phyloP scores from a whole-genome alignment of 345 rosid species.

The Euclidium syriacum region DNA sequence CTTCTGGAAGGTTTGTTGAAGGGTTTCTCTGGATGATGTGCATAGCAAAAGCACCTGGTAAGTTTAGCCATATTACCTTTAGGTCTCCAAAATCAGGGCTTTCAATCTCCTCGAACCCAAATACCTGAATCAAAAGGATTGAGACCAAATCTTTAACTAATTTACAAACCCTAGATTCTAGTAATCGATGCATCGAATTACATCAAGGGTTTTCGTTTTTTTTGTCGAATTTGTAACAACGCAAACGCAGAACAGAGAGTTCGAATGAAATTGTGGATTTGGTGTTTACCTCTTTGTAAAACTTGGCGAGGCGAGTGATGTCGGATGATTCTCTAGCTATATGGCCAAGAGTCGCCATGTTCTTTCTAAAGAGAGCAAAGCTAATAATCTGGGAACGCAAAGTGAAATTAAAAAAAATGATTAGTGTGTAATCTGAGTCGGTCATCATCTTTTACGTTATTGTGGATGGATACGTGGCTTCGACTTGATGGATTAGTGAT shows the following conservation, averaged over 20 bases:
- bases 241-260: neutral
- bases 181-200: neutral
- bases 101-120: constrained; percentile 80
- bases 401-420: neutral
- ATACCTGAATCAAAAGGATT: constrained; percentile 35
- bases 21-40: constrained; percentile 77
- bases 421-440: neutral
- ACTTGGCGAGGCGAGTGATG: constrained; percentile 58
- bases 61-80: constrained; percentile 77
- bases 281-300: constrained; percentile 61
- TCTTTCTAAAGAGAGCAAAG: neutral
- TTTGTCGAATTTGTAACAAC: neutral
- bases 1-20: constrained; percentile 68
- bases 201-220: neutral
- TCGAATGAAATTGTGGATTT: neutral
- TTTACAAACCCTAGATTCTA: neutral
- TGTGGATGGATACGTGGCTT: neutral
- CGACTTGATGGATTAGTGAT: no score
- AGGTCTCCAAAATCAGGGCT: constrained; percentile 62
- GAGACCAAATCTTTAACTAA: neutral
- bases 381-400: neutral
- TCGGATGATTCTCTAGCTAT: constrained; percentile 84
- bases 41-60: constrained; percentile 53
- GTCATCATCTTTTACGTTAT: neutral
- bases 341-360: constrained; percentile 65